These are phyloP conservation scores for Acer negundo DNA, from an alignment of 345 rosid genomes.

Conservation along the genomic window DNA sequence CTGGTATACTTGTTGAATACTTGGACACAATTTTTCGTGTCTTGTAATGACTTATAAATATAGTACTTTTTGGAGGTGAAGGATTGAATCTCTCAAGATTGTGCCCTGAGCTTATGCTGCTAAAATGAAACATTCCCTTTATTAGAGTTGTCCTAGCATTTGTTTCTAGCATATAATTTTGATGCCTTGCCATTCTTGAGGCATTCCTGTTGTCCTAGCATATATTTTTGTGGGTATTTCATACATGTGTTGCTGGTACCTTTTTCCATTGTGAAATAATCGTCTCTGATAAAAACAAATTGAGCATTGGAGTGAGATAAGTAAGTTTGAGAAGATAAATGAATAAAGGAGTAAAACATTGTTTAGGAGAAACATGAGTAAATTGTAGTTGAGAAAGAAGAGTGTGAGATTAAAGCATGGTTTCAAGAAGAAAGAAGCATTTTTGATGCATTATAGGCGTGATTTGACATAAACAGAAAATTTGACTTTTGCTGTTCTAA, in stretches of 20 bases:
- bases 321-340: too few species aligned
- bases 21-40: background rate
- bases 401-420: too few species aligned
- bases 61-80: background rate
- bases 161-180: background rate
- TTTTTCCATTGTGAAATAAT: too few species aligned
- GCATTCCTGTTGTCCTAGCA: background rate
- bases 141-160: background rate
- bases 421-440: background rate
- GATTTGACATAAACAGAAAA: background rate
- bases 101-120: conserved; percentile 3
- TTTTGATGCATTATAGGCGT: background rate
- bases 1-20: too few species aligned
- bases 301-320: too few species aligned
- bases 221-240: too few species aligned
- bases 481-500: background rate
- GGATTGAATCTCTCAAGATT: background rate
- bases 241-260: too few species aligned
- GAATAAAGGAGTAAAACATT: too few species aligned
- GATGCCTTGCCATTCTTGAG: background rate
- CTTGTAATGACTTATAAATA: background rate
- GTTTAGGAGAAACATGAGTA: too few species aligned
- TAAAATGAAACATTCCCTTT: background rate
- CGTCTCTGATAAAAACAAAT: too few species aligned
- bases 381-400: too few species aligned